Conservation (phyloP, 2,329 filamentous ascomycete species). For the Corynespora cassiicola region DNA sequence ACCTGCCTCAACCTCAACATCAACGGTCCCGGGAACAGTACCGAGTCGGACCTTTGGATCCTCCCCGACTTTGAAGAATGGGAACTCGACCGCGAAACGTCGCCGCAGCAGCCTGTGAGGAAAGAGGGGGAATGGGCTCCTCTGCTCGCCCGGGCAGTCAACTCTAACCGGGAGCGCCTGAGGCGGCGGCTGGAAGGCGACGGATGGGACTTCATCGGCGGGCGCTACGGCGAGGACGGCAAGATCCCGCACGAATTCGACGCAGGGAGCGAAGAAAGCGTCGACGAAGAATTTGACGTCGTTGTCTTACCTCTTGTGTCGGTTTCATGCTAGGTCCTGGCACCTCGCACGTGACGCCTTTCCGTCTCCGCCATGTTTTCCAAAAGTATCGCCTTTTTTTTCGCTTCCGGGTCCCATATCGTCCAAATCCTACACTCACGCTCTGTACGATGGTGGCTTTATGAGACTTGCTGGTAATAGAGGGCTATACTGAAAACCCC, state of each 20-base stretch:
- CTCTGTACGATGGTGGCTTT: no score
- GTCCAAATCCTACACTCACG: background rate
- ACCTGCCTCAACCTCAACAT: slow-evolving; percentile 28
- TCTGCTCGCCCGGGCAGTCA: slow-evolving; percentile 31
- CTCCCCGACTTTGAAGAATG: slow-evolving; percentile 40
- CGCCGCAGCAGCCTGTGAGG: slow-evolving; percentile 5
- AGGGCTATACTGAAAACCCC: no score
- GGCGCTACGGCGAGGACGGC: slow-evolving; percentile 32
- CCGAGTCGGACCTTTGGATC: slow-evolving; percentile 38
- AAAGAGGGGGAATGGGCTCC: slow-evolving; percentile 19
- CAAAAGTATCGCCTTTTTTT: no score
- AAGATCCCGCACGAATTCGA: slow-evolving; percentile 17
- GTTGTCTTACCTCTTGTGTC: slow-evolving; percentile 28
- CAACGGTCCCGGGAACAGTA: slow-evolving; percentile 6
- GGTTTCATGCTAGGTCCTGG: slow-evolving; percentile 16
- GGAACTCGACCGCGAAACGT: slow-evolving; percentile 21
- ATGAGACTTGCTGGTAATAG: no score
- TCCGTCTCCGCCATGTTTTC: no score
- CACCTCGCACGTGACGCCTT: no score
- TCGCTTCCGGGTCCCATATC: no score
- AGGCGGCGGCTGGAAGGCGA: slow-evolving; percentile 37
- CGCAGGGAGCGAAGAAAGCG: slow-evolving; percentile 28
- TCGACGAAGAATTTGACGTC: slow-evolving; percentile 45
- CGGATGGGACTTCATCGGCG: slow-evolving; percentile 41
- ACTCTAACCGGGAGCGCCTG: slow-evolving; percentile 36